phyloP scores from a whole-genome alignment of 192 early-diverging fungal species.

The Coemansia sp. region DNA sequence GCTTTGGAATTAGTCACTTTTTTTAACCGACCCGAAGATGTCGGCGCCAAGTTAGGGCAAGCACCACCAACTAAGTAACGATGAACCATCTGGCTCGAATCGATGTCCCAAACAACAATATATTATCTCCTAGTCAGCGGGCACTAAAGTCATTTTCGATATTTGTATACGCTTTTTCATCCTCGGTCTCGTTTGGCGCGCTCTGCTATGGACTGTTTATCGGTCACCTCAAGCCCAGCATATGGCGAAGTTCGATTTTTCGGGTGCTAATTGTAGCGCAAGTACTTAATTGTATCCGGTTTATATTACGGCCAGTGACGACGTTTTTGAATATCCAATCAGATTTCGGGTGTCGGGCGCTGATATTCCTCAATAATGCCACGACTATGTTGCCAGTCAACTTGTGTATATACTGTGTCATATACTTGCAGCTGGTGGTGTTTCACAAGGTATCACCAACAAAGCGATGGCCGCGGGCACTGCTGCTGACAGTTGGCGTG shows the following conservation, averaged over 20 bases:
- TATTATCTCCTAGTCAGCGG: background rate
- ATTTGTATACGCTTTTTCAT: constrained; percentile 16
- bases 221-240: background rate
- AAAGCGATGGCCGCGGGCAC: constrained; percentile 31
- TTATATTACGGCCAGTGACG: constrained; percentile 25
- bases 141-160: background rate
- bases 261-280: constrained; percentile 33
- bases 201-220: constrained; percentile 26
- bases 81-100: constrained; percentile 8
- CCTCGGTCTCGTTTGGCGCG: constrained; percentile 13
- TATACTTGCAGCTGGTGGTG: constrained; percentile 43
- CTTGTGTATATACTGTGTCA: constrained; percentile 32
- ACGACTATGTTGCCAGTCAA: constrained; percentile 23
- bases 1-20: background rate
- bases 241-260: constrained; percentile 33
- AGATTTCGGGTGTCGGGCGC: constrained; percentile 24
- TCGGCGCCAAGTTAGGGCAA: background rate
- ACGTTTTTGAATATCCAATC: constrained; percentile 1
- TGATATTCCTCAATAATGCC: constrained; percentile 31
- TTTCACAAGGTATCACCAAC: constrained; percentile 38
- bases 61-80: background rate
- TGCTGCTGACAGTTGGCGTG: constrained; percentile 14
- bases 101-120: background rate
- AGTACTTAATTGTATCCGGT: constrained; percentile 31
- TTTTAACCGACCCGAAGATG: background rate